Base-by-base conservation (phyloP, 192 early-diverging fungal species). In the Podila verticillata region DNA sequence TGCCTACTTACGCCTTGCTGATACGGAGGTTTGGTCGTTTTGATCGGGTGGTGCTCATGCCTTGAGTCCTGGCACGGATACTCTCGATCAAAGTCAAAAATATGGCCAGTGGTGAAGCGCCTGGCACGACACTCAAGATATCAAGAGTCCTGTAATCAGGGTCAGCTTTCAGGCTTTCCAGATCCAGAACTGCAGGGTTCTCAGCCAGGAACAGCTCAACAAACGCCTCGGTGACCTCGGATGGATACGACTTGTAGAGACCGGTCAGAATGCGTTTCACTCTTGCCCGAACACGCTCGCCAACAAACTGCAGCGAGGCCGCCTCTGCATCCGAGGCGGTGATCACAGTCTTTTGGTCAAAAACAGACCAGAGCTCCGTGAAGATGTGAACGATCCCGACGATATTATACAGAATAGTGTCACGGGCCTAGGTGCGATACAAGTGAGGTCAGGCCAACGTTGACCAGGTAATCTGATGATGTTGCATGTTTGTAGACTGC, bases 141-240 rank as follows among this genome's bases (percentile, higher is more conserved):
- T 82, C 73, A 12, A 73, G 67, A 0, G 72, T 82, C 44, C 80
- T 70, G 51, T 69, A 74, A 22, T 74, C 73, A 10, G 65, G 63
- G 29, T 74, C 73, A 17, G 28, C 57, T 31, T 82, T 82, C 24
- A 51, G 44, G 48, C 73, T 83, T 54, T 87, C 86, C 51, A 77
- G 65, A 67, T 89, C 87, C 48, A 86, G 49, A 4, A 68, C 79
- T 47, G 44, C 60, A 12, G 87, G 86, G 61, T 90, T 89, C 24
- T 88, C 89, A 2, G 87, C 82, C 64, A 90, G 88, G 80, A 90
- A 93, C 17, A 93, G 79, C 48, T 93, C 93, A 15, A 89, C 82
- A 63, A 89, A 84, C 0, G 85, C 85, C 67, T 93, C 92, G 15
- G 92, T 73, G 6, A 91, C 74, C 65, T 93, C 89, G 1, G 83